Evolutionary conservation across 495 filamentous ascomycete genomes (phyloP).

Genomic region (Trichoderma asperelloides): DNA sequence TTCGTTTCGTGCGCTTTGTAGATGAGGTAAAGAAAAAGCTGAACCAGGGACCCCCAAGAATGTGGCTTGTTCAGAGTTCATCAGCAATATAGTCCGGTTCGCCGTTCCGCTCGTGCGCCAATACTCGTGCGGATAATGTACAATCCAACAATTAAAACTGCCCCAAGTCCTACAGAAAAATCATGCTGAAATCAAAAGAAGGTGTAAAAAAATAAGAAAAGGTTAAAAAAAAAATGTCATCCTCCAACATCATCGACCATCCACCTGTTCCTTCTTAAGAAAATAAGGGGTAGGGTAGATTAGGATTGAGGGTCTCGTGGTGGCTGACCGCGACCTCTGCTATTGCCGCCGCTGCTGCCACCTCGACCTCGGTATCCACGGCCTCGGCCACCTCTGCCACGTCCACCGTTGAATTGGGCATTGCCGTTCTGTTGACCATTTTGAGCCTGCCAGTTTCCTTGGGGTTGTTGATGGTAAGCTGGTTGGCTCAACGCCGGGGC

Average conservation of each 20-base stretch:
- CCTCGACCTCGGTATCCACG: conserved; percentile 18
- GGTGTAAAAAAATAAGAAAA: background rate
- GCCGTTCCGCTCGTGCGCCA: conserved; percentile 4
- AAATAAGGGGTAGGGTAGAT: background rate
- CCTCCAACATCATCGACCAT: background rate
- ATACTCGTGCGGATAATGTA: conserved; percentile 6
- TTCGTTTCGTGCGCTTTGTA: background rate
- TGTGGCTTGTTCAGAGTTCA: background rate
- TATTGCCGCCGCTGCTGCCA: conserved; percentile 28
- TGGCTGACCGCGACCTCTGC: conserved; percentile 5
- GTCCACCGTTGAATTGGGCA: conserved; percentile 24
- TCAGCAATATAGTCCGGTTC: conserved; percentile 1
- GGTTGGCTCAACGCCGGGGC: conserved; percentile 9
- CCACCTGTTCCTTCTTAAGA: background rate
- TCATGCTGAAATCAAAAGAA: conserved; percentile 4
- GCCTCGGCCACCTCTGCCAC: conserved; percentile 25
- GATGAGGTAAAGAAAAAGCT: background rate
- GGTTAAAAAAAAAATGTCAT: background rate
- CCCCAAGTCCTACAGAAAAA: background rate
- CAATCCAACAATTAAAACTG: background rate
- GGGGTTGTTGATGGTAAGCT: conserved; percentile 15
- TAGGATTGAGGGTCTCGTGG: background rate
- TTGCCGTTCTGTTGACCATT: conserved; percentile 27
- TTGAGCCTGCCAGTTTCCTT: conserved; percentile 21
- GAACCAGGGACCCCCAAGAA: background rate